These are phyloP conservation scores for Diplocarpon mali DNA, from an alignment of 2,329 filamentous ascomycete genomes.

Conservation along the genomic window DNA sequence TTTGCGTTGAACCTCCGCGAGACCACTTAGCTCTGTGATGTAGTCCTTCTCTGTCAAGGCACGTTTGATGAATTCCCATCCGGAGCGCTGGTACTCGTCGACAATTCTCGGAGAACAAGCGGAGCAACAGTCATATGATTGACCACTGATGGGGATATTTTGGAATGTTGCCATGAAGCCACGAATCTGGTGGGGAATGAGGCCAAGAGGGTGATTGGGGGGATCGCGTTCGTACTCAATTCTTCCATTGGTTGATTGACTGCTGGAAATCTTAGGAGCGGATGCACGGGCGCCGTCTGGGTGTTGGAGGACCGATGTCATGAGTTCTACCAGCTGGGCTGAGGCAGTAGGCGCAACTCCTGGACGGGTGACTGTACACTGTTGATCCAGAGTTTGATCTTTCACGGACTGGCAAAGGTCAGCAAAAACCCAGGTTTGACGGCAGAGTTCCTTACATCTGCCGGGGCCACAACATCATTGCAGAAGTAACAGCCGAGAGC, in stretches of 20 bases:
- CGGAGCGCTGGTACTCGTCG: constrained; percentile 52
- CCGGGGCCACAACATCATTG: constrained; percentile 91
- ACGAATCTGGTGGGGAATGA: constrained; percentile 71
- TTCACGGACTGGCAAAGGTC: constrained; percentile 62
- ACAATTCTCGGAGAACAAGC: constrained; percentile 66
- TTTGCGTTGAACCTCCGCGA: constrained; percentile 58
- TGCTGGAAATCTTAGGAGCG: constrained; percentile 34
- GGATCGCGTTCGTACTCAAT: constrained; percentile 42
- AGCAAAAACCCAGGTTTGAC: constrained; percentile 4
- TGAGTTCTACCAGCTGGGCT: constrained; percentile 77
- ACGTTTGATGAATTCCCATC: constrained; percentile 67
- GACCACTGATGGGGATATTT: constrained; percentile 61
- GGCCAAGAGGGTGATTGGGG: constrained; percentile 48
- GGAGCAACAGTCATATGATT: constrained; percentile 71
- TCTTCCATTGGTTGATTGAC: constrained; percentile 27
- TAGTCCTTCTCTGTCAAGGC: constrained; percentile 68
- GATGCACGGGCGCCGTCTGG: constrained; percentile 55
- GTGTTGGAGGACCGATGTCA: constrained; percentile 81
- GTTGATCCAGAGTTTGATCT: constrained; percentile 91
- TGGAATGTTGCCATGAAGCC: constrained; percentile 66
- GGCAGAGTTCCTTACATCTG: constrained; percentile 55
- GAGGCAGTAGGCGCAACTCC: constrained; percentile 90
- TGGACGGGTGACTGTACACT: constrained; percentile 92
- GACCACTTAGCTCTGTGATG: constrained; percentile 63
- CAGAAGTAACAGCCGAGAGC: constrained; percentile 95